Evolutionary conservation across 2,329 filamentous ascomycete genomes (phyloP), one percentile per base, ranked within the genome.

Genomic region (Talaromyces sp.): DNA sequence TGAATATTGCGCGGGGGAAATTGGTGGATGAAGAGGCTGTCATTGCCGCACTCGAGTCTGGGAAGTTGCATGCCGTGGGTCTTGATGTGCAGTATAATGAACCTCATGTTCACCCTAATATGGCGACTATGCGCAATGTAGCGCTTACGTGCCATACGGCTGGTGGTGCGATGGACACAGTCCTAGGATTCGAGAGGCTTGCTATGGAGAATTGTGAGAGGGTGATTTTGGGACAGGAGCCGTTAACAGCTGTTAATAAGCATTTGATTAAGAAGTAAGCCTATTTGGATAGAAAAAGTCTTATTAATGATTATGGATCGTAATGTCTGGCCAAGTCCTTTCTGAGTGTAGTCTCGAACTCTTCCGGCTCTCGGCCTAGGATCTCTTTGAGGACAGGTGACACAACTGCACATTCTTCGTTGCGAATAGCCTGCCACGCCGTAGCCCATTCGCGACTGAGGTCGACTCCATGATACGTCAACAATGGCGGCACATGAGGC

Each of bases 11-110:
- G 0, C 73, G 84, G 1, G 85, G 84, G 0, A 80, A 79, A 57
- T 70, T 86, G 1, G 76, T 86, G 0, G 82, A 86, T 64, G 83
- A 87, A 66, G 77, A 78, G 1, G 83, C 81, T 3, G 69, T 87
- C 31, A 73, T 83, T 1, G 70, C 71, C 6, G 84, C 82, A 0
- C 68, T 86, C 45, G 78, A 83, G 62, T 76, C 72, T 4, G 83
- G 83, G 0, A 77, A 77, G 6, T 47, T 86, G 1, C 72, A 73
- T 0, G 79, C 80, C 2, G 84, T 82, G 0, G 84, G 82, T 0
- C 69, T 86, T 6, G 84, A 86, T 68, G 84, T 86, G 9, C 82
- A 85, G 71, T 81, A 81, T 6, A 68, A 83, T 65, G 85, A 87
- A 69, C 85, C 84, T 0, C 69, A 79, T 60, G 81, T 87, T 9